Base-by-base conservation (phyloP, 495 filamentous ascomycete genomes). In the Lophiostoma macrostomum region DNA sequence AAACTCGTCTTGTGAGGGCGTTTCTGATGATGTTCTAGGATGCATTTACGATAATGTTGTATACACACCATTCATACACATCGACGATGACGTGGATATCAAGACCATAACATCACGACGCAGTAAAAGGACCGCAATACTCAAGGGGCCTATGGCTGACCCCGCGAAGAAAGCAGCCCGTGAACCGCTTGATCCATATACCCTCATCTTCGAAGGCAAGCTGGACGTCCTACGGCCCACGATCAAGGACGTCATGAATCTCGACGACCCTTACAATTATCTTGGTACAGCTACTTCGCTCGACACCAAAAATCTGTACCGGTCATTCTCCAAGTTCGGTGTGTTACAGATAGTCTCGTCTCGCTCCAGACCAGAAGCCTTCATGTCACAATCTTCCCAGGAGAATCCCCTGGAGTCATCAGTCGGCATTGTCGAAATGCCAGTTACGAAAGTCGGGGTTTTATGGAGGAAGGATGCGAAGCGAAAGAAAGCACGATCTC, bases 41-140 rank as follows among this genome's bases (percentile, higher is more conserved):
- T 96, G 91, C 66, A 93, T 97, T 65, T 99, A 97, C 69, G 93
- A 96, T 69, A 99, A 99, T 60, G 95, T 96, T 60, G 86, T 83
- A 7, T 98, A 98, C 57, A 98, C 93, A 1, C 93, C 93, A 8
- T 98, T 98, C 63, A 96, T 98, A 50, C 88, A 91, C 48, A 84
- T 96, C 41, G 93, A 97, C 67, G 93, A 98, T 64, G 89, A 94
- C 37, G 66, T 88, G 12, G 87, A 93, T 56, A 76, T 88, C 54
- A 91, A 84, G 53, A 81, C 84, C 7, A 90, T 44, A 79, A 87
- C 35, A 76, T 88, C 42, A 72, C 82, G 36, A 80, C 84, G 36
- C 81, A 90, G 46, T 37, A 64, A 55, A 27, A 63, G 61, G 60
- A 90, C 86, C 54, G 72, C 77, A 7, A 65, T 93, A 1, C 87